These are phyloP conservation scores for Xylaria sp. DNA, from an alignment of 2,329 filamentous ascomycete genomes.

Conservation along the genomic window DNA sequence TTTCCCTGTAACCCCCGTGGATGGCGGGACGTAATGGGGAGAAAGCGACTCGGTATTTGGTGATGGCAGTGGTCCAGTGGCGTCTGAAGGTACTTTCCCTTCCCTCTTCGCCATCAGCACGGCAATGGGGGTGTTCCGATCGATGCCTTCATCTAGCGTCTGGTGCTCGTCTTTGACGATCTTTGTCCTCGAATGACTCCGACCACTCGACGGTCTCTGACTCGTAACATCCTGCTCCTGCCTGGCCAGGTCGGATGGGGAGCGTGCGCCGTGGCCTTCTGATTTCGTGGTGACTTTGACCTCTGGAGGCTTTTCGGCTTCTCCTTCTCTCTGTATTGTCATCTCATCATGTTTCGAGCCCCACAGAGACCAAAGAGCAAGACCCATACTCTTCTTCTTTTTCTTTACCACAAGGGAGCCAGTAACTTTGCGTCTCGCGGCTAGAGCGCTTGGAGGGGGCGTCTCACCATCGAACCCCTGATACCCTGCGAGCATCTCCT, in stretches of 20 bases:
- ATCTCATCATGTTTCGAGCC: constrained; percentile 88
- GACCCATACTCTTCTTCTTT: constrained; percentile 71
- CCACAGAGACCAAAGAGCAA: constrained; percentile 88
- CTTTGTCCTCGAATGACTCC: constrained; percentile 58
- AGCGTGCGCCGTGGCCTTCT: constrained; percentile 58
- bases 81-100: constrained; percentile 51
- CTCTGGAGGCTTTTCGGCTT: constrained; percentile 56
- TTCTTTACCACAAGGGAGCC: constrained; percentile 62
- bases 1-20: constrained; percentile 67
- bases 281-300: constrained; percentile 51
- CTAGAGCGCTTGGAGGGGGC: constrained; percentile 86
- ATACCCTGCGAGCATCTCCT: constrained; percentile 78
- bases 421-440: constrained; percentile 70
- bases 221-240: constrained; percentile 50
- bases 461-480: constrained; percentile 77
- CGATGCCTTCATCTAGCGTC: constrained; percentile 45
- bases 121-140: constrained; percentile 57
- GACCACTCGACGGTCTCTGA: constrained; percentile 43
- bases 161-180: constrained; percentile 65
- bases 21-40: constrained; percentile 55
- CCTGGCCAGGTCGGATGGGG: constrained; percentile 55
- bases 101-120: constrained; percentile 57
- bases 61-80: constrained; percentile 39
- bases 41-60: constrained; percentile 45
- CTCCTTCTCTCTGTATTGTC: constrained; percentile 70